Evolutionary conservation across 1,284 basidiomycete genomes (phyloP), one percentile per base, ranked within the genome.

Genomic region (Sutorius eximius): DNA sequence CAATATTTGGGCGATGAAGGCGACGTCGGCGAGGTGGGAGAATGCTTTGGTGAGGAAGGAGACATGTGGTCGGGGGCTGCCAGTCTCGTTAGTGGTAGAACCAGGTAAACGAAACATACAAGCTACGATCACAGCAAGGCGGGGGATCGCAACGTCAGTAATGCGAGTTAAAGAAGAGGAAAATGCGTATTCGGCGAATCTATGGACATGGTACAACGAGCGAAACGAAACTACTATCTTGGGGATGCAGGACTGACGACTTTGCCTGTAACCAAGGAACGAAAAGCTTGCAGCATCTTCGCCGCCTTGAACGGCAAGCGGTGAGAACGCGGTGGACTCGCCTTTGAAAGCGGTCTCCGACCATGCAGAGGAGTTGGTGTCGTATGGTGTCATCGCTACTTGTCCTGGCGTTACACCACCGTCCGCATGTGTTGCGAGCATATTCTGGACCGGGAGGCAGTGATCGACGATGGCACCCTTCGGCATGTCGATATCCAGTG

Each of bases 401-500:
- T 91, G 86, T 46, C 92, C 93, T 4, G 94, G 95, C 0, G 95
- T 98, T 86, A 94, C 93, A 11, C 89, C 92, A 16, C 92, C 93
- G 52, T 91, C 89, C 11, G 86, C 82, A 61, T 87, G 88, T 27
- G 85, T 85, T 16, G 85, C 85, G 59, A 93, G 77, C 86, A 93
- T 89, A 45, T 85, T 87, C 66, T 93, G 89, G 33, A 94, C 87
- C 0, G 95, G 95, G 55, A 98, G 77, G 43, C 94, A 89, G 68
- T 96, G 93, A 72, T 99, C 97, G 53, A 98, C 92, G 54, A 99
- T 95, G 47, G 98, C 96, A 61, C 99, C 96, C 81, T 98, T 97
- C 65, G 99, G 82, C 94, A 98, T 97, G 63, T 96, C 92, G 63
- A 98, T 91, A 74, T 99, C 97, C 47, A 99, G 82, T 1, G 94